Conservation (phyloP, 805 yeast genomes). For the Vanderwaltozyma verrucispora region DNA sequence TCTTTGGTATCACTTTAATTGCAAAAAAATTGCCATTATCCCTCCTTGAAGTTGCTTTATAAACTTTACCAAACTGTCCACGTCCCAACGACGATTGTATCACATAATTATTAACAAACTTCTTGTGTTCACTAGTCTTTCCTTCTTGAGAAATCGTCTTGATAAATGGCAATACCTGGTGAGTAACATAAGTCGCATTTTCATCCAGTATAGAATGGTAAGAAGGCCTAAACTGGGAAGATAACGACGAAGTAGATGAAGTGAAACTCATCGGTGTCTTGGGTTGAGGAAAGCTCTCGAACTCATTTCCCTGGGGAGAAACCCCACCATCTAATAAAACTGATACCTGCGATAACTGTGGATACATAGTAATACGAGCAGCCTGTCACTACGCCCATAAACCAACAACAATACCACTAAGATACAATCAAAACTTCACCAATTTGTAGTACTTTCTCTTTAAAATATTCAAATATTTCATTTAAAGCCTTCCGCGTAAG, state of each 20-base stretch:
- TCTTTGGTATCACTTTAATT: constrained; percentile 22
- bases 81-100: constrained; percentile 16
- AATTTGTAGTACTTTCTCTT: too few relatives aligned
- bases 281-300: background rate
- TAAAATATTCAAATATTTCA: too few relatives aligned
- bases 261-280: background rate
- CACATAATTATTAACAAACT: constrained; percentile 11
- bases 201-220: constrained; percentile 14
- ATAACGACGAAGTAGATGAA: background rate
- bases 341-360: background rate
- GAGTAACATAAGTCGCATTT: constrained; percentile 5
- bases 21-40: constrained; percentile 14
- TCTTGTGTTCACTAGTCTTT: background rate
- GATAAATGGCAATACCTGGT: constrained; percentile 7
- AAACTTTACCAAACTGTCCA: constrained; percentile 28
- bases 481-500: too few relatives aligned
- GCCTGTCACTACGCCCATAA: too few relatives aligned
- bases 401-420: too few relatives aligned
- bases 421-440: too few relatives aligned
- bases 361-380: too few relatives aligned
- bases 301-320: background rate
- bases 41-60: constrained; percentile 10
- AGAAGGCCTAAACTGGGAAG: constrained; percentile 5
- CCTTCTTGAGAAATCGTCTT: constrained; percentile 3
- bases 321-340: too few relatives aligned